Percentiles rank a stretch among this genome's conserved stretches.
These are phyloP conservation scores for Exserohilum rostratum DNA, from an alignment of 2,329 filamentous ascomycete species.

Conservation along the genomic window DNA sequence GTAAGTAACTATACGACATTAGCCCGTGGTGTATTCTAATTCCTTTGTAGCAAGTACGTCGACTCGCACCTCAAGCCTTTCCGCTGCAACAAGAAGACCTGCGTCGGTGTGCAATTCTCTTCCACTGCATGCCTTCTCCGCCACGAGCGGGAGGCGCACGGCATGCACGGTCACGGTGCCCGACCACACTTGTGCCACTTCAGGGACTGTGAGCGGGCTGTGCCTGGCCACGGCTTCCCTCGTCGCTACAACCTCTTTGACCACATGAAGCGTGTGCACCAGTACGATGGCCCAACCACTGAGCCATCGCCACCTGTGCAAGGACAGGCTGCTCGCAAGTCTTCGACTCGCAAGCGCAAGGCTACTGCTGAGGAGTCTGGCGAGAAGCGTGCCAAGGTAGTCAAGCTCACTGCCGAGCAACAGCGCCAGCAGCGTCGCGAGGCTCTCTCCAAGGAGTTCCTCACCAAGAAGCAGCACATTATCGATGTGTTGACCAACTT, in stretches of 20 bases:
- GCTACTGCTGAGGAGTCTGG: constrained; percentile 35
- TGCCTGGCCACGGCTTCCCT: constrained; percentile 85
- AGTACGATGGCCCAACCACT: constrained; percentile 54
- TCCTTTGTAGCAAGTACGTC: constrained; percentile 79
- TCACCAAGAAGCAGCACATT: constrained; percentile 44
- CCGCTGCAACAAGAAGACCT: constrained; percentile 84
- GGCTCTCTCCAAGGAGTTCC: constrained; percentile 39
- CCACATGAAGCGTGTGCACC: constrained; percentile 95
- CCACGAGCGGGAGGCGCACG: constrained; percentile 94
- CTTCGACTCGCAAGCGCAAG: constrained; percentile 45
- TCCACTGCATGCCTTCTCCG: constrained; percentile 93
- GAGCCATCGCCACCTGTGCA: constrained; percentile 41
- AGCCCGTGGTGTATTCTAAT: constrained; percentile 12
- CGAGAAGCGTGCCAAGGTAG: constrained; percentile 44
- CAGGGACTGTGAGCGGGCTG: constrained; percentile 82
- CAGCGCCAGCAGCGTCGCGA: constrained; percentile 41
- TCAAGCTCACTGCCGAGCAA: constrained; percentile 42
- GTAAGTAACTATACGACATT: constrained; percentile 61
- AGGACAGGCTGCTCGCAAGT: constrained; percentile 35
- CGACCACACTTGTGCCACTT: constrained; percentile 88
- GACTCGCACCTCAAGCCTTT: constrained; percentile 97
- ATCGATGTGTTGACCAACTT: constrained; percentile 41
- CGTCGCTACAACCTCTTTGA: constrained; percentile 95
- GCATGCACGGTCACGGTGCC: constrained; percentile 91
- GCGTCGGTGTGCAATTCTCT: constrained; percentile 87